phyloP scores from a whole-genome alignment of 257 asterid species.

The Solanum arcanum region DNA sequence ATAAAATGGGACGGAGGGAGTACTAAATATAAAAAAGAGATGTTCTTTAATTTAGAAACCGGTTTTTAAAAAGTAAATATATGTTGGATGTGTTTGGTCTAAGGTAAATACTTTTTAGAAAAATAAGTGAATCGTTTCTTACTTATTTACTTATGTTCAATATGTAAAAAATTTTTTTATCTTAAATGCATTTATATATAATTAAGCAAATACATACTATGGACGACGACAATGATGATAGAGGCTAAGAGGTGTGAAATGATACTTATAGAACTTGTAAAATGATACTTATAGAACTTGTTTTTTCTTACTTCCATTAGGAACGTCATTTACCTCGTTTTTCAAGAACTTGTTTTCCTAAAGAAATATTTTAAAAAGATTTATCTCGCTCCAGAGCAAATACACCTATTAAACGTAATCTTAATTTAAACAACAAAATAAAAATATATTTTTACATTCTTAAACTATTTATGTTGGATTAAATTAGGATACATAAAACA shows the following conservation, averaged over 20 bases:
- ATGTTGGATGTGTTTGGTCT: background rate
- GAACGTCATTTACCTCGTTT: background rate
- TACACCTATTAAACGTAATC: background rate
- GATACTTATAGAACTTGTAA: background rate
- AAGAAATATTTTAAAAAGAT: background rate
- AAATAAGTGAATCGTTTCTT: background rate
- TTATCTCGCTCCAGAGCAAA: background rate
- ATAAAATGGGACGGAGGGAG: no score
- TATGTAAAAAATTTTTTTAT: background rate
- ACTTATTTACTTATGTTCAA: background rate
- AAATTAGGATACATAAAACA: background rate
- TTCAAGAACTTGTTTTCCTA: background rate
- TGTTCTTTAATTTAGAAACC: background rate
- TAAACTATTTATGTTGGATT: background rate
- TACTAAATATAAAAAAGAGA: background rate
- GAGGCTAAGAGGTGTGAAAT: background rate
- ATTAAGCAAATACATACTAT: background rate
- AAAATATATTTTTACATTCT: background rate
- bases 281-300: background rate
- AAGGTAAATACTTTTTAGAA: background rate
- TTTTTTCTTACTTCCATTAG: background rate
- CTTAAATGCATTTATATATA: background rate
- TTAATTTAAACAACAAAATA: background rate
- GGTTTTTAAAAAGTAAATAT: background rate
- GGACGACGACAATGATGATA: background rate